A percentile compares a stretch with the other conserved stretches of the same genome.
Evolutionary conservation across 2,329 filamentous ascomycete genomes (phyloP).

Genomic region (Arthrinium puccinioides): DNA sequence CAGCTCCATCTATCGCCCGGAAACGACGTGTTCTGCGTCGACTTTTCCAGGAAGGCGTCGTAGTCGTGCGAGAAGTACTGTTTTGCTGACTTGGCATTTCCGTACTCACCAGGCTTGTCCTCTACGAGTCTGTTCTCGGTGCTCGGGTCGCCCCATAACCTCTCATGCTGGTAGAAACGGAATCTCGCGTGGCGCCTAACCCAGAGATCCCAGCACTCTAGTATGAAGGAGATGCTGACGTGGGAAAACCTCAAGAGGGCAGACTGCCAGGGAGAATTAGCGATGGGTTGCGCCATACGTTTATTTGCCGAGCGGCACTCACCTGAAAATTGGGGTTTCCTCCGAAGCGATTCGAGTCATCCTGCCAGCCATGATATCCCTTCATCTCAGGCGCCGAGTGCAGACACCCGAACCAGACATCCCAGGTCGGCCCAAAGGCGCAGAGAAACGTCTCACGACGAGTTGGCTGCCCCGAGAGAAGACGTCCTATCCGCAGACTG

Average conservation of each 20-base stretch:
- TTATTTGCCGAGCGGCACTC: slow-evolving; percentile 12
- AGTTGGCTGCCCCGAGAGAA: slow-evolving; percentile 33
- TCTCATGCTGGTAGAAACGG: slow-evolving; percentile 25
- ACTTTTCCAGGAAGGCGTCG: slow-evolving; percentile 10
- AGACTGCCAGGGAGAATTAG: slow-evolving; percentile 24
- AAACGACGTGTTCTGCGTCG: slow-evolving; percentile 11
- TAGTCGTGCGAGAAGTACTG: slow-evolving; percentile 18
- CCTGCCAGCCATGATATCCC: slow-evolving; percentile 23
- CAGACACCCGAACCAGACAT: slow-evolving; percentile 25
- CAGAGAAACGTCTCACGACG: slow-evolving; percentile 24
- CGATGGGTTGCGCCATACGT: neutral
- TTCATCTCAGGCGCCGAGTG: slow-evolving; percentile 7
- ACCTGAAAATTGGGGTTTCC: slow-evolving; percentile 39
- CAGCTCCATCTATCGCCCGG: slow-evolving; percentile 12
- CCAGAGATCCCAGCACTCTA: slow-evolving; percentile 42
- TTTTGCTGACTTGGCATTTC: slow-evolving; percentile 8
- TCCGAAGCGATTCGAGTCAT: slow-evolving; percentile 12
- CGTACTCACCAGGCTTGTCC: slow-evolving; percentile 15
- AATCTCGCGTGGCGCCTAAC: slow-evolving; percentile 28
- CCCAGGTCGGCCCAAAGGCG: slow-evolving; percentile 34
- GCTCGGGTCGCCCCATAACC: slow-evolving; percentile 16
- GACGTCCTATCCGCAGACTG: slow-evolving; percentile 34
- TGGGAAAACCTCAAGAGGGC: slow-evolving; percentile 35
- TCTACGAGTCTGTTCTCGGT: slow-evolving; percentile 5
- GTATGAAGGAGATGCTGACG: slow-evolving; percentile 36